Evolutionary conservation across 2,329 filamentous ascomycete species (phyloP).

Genomic region (Biscogniauxia mediterranea): DNA sequence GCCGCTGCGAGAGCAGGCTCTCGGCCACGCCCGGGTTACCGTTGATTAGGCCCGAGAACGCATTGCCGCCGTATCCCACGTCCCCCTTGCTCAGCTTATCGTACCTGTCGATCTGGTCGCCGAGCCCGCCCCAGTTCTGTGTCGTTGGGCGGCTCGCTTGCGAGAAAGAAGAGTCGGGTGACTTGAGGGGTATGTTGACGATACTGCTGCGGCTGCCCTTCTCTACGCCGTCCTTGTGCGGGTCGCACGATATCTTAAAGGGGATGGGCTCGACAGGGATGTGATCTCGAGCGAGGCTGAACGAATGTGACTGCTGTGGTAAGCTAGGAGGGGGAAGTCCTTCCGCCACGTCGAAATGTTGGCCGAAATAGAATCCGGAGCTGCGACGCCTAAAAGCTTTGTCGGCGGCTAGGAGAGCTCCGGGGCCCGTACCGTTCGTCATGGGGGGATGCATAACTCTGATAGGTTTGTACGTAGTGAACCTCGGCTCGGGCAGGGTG

Average conservation of each 20-base stretch:
- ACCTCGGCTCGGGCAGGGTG: slow-evolving; percentile 83
- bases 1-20: slow-evolving; percentile 66
- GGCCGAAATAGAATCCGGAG: slow-evolving; percentile 46
- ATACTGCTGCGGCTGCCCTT: slow-evolving; percentile 17
- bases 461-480: slow-evolving; percentile 75
- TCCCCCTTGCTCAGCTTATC: slow-evolving; percentile 69
- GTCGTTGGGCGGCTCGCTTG: slow-evolving; percentile 31
- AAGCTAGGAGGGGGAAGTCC: slow-evolving; percentile 24
- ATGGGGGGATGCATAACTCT: slow-evolving; percentile 47
- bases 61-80: slow-evolving; percentile 58
- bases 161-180: slow-evolving; percentile 18
- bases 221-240: slow-evolving; percentile 33
- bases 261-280: slow-evolving; percentile 51
- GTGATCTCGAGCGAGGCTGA: slow-evolving; percentile 33
- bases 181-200: slow-evolving; percentile 21
- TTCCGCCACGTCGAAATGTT: slow-evolving; percentile 38
- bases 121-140: slow-evolving; percentile 20
- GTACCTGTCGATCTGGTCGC: slow-evolving; percentile 44
- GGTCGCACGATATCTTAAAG: slow-evolving; percentile 39
- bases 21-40: slow-evolving; percentile 51
- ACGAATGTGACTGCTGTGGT: slow-evolving; percentile 23
- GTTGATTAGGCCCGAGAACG: slow-evolving; percentile 41
- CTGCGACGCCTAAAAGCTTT: slow-evolving; percentile 59
- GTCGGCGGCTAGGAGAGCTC: slow-evolving; percentile 55
- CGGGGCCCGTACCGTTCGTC: slow-evolving; percentile 39